Evolutionary conservation across 495 filamentous ascomycete species (phyloP).

Genomic region (Oleoguttula mirabilis): DNA sequence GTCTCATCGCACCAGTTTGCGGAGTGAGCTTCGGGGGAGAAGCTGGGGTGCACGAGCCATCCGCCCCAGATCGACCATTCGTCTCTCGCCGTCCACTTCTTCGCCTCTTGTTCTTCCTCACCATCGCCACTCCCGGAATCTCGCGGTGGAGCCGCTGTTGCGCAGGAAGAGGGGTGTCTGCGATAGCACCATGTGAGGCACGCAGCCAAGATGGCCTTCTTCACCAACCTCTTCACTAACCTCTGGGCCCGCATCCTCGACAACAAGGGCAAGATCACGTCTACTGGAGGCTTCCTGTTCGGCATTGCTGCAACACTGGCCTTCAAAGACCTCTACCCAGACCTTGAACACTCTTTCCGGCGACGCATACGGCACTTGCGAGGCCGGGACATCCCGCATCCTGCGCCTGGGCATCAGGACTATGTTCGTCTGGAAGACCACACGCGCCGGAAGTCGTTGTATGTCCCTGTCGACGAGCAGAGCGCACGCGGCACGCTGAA

Average conservation of each 20-base stretch:
- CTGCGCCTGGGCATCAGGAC: constrained; percentile 12
- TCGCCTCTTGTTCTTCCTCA: too few species aligned
- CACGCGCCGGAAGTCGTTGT: constrained; percentile 11
- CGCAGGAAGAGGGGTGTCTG: too few species aligned
- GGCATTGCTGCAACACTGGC: constrained; percentile 61
- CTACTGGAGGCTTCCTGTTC: constrained; percentile 54
- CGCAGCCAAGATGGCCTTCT: constrained; percentile 4
- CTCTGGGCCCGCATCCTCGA: constrained; percentile 17
- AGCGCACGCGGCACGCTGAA: constrained; percentile 1
- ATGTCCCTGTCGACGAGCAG: background rate
- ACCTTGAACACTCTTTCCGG: constrained; percentile 51
- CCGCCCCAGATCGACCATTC: too few species aligned
- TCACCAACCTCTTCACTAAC: constrained; percentile 7
- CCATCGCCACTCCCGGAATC: too few species aligned
- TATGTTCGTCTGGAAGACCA: constrained; percentile 40
- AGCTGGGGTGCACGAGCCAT: too few species aligned
- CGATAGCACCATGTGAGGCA: too few species aligned
- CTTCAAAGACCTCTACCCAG: constrained; percentile 63
- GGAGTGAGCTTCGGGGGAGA: background rate
- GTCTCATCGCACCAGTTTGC: constrained; percentile 1
- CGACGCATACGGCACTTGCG: constrained; percentile 24
- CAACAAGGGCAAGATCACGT: constrained; percentile 19
- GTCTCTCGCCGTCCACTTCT: too few species aligned
- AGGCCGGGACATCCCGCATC: constrained; percentile 10
- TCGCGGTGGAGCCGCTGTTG: too few species aligned